Base-by-base conservation (phyloP, 164 flowering plant genomes). In the Protea cynaroides region DNA sequence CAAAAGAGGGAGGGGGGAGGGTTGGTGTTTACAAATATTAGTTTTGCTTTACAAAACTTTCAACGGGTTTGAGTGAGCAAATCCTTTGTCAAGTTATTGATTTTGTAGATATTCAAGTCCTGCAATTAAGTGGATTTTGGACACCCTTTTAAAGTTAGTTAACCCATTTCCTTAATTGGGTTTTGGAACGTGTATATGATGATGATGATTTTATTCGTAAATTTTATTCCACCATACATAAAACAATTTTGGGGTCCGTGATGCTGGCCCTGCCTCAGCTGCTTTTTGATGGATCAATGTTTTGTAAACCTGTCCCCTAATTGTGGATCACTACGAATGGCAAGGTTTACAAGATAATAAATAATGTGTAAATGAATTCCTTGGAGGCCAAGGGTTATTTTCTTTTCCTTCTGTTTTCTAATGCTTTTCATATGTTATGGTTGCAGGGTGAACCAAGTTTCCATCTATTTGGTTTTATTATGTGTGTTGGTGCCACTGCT, bases 401-500 rank as follows among this genome's bases (percentile, higher is more conserved):
- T 40, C 8, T 4, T 40, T 37, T 37, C 9, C 40, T 37, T 37
- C 14, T 40, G 1, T 40, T 40, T 8, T 40, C 8, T 40, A 12
- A 59, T 14, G 40, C 53, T 46, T 13, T 59, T 60, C 51, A 21
- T 62, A 15, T 64, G 49, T 18, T 43, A 17, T 61, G 70, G 44
- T 29, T 78, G 68, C 51, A 85, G 90, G 87, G 87, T 25, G 86
- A 85, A 69, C 90, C 90, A 37, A 80, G 81, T 56, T 86, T 86
- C 71, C 76, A 82, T 74, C 64, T 83, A 14, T 81, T 85, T 73
- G 87, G 87, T n/a, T 83, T 85, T 65, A 69, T 85, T 47, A 73
- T 82, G 79, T 85, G 89, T 58, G 70, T 83, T 64, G 73, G 76
- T 24, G 89, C 87, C 17, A 83, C 89, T 21, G 84, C 84, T 59